Evolutionary conservation across 164 flowering plant genomes (phyloP), one percentile per base, ranked within the genome.

Genomic region (Cinnamomum micranthum): DNA sequence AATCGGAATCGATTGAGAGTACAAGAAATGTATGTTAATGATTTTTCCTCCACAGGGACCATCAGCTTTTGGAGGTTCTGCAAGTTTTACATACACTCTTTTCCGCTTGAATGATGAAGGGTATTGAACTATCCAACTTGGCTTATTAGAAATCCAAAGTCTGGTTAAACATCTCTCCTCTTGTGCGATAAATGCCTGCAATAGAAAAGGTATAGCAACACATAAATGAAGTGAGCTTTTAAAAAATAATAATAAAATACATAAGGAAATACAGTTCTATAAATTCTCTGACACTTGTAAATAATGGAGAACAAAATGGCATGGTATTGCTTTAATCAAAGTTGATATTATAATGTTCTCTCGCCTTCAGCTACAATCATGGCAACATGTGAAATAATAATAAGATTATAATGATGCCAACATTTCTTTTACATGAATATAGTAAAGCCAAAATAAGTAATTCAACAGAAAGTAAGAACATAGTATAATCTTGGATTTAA

Each of bases 111-210:
- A 28, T 28, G 76, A 84, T 2, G 91, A 85, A 3, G 86, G 82
- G 80, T 88, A 91, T 23, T 86, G 69, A 23, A 89, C 75, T 1
- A 72, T 82, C 93, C 93, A 91, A 63, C 71, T 77, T n/a, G 88
- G 96, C 20, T 50, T 79, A 75, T 79, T 80, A 27, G 88, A 78
- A 71, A 95, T 78, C 96, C 96, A 91, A 0, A 95, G 88, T 75
- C 97, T 87, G 66, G 68, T 91, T 79, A 86, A 60, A 75, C 92
- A 89, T 28, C 86, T 80, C 74, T 90, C 94, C 72, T 93, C 99
- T 79, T 95, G 99, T 22, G 99, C 99, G 76, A 95, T 84, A 73
- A 95, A 92, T 5, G 84, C 77, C 99, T 95, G 88, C 82, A 86
- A 20, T 28, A 62, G 52, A 73, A 35, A 73, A 41, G n/a, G 28